Evolutionary conservation across 129 eudicot species (phyloP), one percentile per base, ranked within the genome.

Genomic region (Smallanthus sonchifolius): DNA sequence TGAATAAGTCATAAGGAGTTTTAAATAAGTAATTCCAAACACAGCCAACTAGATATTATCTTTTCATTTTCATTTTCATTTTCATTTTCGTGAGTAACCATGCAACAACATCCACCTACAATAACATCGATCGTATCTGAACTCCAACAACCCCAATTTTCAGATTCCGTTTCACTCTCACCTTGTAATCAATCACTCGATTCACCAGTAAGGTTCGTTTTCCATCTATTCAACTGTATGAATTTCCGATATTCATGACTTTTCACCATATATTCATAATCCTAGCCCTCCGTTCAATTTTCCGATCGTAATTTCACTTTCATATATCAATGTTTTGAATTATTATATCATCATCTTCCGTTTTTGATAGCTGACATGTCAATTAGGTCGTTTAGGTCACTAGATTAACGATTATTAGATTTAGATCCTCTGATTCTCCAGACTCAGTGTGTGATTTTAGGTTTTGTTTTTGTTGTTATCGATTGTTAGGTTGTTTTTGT

Each of bases 41-140:
- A n/a, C n/a, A n/a, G n/a, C n/a, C n/a, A n/a, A n/a, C n/a, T n/a
- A n/a, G n/a, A n/a, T n/a, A n/a, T n/a, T n/a, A n/a, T n/a, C n/a
- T n/a, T n/a, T n/a, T n/a, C n/a, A n/a, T n/a, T n/a, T n/a, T n/a
- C n/a, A n/a, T n/a, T n/a, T n/a, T 40, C 10, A 66, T 42, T 20
- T 47, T 75, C 32, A 65, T 65, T 44, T 57, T 32, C 73, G 73
- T 69, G 60, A 57, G 67, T 57, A 45, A 69, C 45, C 70, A 69
- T 65, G 32, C 69, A 70, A 70, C 65, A 60, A 76, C 67, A 52
- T 44, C 63, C 45, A 76, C 47, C 68, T 67, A 67, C 75, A 76
- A 67, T 34, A 48, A 17, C 72, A 70, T 78, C 67, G 77, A 71
- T 78, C 40, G 19, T 77, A 67, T 68, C 81, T 55, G 44, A 68